A percentile compares a stretch with the other conserved stretches of the same genome.
Evolutionary conservation across 768 basidiomycete genomes (phyloP).

Genomic region (Hortiboletus campestris): DNA sequence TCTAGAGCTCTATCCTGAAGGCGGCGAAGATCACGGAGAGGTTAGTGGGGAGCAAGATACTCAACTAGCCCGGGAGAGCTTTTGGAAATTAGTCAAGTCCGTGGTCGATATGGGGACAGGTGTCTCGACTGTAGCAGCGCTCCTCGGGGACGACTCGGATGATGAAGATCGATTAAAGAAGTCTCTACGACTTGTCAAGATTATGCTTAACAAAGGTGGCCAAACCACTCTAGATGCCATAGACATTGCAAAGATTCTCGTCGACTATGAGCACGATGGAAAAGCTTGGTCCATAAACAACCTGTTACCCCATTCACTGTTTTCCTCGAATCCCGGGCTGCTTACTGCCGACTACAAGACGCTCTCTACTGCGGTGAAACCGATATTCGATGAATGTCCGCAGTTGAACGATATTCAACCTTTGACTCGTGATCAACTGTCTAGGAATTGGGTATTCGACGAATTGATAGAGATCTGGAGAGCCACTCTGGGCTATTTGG

Average conservation of each 20-base stretch:
- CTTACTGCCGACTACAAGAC: slow-evolving; percentile 50
- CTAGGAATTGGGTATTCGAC: slow-evolving; percentile 49
- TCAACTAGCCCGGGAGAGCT: slow-evolving; percentile 32
- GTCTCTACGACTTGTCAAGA: slow-evolving; percentile 48
- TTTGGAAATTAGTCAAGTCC: slow-evolving; percentile 49
- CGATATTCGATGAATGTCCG: slow-evolving; percentile 54
- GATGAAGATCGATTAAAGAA: slow-evolving; percentile 44
- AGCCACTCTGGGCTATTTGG: slow-evolving; percentile 42
- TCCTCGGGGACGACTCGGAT: slow-evolving; percentile 42
- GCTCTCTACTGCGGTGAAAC: slow-evolving; percentile 47
- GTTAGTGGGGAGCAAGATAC: slow-evolving; percentile 26
- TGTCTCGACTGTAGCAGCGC: slow-evolving; percentile 51
- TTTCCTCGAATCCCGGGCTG: slow-evolving; percentile 56
- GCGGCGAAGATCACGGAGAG: slow-evolving; percentile 20
- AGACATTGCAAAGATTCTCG: slow-evolving; percentile 45
- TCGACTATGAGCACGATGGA: slow-evolving; percentile 32
- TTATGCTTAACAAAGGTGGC: slow-evolving; percentile 57
- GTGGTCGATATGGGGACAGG: slow-evolving; percentile 62
- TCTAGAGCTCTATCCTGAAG: slow-evolving; percentile 21
- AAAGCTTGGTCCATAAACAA: slow-evolving; percentile 47
- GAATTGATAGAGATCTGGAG: slow-evolving; percentile 56
- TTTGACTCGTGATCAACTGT: slow-evolving; percentile 58
- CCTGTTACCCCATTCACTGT: slow-evolving; percentile 51
- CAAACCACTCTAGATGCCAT: slow-evolving; percentile 54
- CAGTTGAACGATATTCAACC: slow-evolving; percentile 52